phyloP scores from a whole-genome alignment of 768 basidiomycete genomes.

The Termitomyces sp. region DNA sequence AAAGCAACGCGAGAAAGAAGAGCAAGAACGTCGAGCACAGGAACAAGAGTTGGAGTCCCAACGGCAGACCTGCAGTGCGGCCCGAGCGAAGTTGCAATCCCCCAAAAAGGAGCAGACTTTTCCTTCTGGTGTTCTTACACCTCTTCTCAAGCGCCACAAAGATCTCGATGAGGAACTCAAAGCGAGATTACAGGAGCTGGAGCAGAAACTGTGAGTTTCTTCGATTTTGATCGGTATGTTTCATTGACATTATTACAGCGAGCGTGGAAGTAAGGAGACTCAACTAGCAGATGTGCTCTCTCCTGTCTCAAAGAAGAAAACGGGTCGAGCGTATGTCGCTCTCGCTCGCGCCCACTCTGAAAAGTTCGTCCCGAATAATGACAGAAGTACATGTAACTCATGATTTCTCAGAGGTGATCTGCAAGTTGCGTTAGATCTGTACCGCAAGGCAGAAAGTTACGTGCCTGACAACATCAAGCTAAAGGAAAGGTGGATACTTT shows the following conservation, averaged over 20 bases:
- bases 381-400: neutral
- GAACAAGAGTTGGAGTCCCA: constrained; percentile 25
- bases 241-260: constrained; percentile 28
- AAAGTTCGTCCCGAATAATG: constrained; percentile 41
- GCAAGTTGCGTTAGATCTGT: constrained; percentile 74
- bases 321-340: constrained; percentile 78
- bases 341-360: constrained; percentile 77
- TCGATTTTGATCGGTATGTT: constrained; percentile 12
- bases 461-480: constrained; percentile 85
- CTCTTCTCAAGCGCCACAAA: constrained; percentile 55
- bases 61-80: constrained; percentile 10
- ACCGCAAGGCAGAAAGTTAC: constrained; percentile 75
- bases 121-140: constrained; percentile 51
- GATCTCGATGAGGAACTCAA: constrained; percentile 68
- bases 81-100: constrained; percentile 25
- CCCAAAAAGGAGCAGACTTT: constrained; percentile 31
- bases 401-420: constrained; percentile 57
- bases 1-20: constrained; percentile 30
- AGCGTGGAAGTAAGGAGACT: constrained; percentile 54
- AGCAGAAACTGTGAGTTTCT: constrained; percentile 61
- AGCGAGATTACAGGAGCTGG: constrained; percentile 58
- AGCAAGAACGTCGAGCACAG: constrained; percentile 26
- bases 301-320: constrained; percentile 74
- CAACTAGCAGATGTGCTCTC: constrained; percentile 60
- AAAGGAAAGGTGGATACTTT: constrained; percentile 82